These are phyloP conservation scores for Cutaneotrichosporon arboriforme DNA, from an alignment of 1,284 basidiomycete genomes.

Conservation along the genomic window DNA sequence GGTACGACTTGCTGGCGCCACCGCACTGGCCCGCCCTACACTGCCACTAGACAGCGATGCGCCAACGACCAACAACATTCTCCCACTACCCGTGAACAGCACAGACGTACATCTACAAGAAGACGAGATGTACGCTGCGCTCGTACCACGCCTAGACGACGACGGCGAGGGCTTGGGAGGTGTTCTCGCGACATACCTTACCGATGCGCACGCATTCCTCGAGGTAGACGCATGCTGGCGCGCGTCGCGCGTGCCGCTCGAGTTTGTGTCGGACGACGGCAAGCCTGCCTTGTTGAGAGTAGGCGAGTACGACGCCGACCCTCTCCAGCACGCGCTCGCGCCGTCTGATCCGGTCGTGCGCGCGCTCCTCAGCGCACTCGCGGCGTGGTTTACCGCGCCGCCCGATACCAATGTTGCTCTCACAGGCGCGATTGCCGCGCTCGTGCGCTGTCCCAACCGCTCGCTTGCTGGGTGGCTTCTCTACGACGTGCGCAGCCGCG, in stretches of 20 bases:
- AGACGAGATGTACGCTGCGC: constrained; percentile 65
- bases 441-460: constrained; percentile 76
- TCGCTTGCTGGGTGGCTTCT: constrained; percentile 79
- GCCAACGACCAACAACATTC: not conserved
- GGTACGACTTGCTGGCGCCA: constrained; percentile 60
- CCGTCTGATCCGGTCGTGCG: constrained; percentile 71
- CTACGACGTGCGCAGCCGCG: constrained; percentile 16
- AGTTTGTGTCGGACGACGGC: constrained; percentile 22
- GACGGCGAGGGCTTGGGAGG: constrained; percentile 71
- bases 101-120: constrained; percentile 34
- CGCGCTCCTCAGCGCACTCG: constrained; percentile 62
- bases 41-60: constrained; percentile 9
- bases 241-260: constrained; percentile 16
- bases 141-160: constrained; percentile 68
- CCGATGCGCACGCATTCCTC: constrained; percentile 31
- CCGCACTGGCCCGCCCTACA: constrained; percentile 20
- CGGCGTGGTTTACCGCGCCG: constrained; percentile 74
- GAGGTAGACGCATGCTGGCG: constrained; percentile 32
- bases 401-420: constrained; percentile 83
- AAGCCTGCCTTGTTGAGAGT: constrained; percentile 15
- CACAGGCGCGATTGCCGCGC: constrained; percentile 70
- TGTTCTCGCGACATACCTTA: constrained; percentile 54
- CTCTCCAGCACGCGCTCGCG: constrained; percentile 59
- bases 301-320: constrained; percentile 16
- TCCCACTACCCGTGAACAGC: constrained; percentile 20